Base-by-base conservation (phyloP, 2,329 filamentous ascomycete genomes). In the Curvularia lunata region DNA sequence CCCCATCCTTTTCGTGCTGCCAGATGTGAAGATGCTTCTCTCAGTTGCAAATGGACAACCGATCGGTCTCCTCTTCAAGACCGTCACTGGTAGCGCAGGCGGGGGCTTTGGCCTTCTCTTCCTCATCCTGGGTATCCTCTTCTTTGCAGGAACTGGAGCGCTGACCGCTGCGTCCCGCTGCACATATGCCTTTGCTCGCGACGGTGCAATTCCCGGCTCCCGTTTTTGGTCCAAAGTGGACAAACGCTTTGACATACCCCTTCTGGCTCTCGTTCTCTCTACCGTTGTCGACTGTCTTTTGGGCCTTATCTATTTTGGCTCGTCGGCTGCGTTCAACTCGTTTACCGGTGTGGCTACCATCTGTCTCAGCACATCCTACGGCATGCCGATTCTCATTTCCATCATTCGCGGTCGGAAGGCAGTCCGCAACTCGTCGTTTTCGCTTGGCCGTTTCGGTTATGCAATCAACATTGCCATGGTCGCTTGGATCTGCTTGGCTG, bases 261-360 rank as follows among this genome's bases (percentile, higher is more conserved):
- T 94, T 1, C 86, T 83, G 80, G 89, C 87, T 1, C 81, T 93
- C 6, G 78, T 87, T 3, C 81, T 93, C 2, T 91, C 89, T 0
- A 88, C 89, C 0, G 70, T 82, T 0, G 85, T 93, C 42, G 87
- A 90, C 73, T 89, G 86, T 64, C 78, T 92, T 10, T 82, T 93
- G 0, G 90, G 90, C 0, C 82, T 91, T 63, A 92, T 93, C 75
- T 93, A 91, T 78, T 91, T 93, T 63, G 91, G 91, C 9, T 90
- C 87, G 1, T 84, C 85, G 0, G 88, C 89, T 0, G 91, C 91
- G 0, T 93, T 93, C 79, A 90, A 89, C 80, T 88, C 86, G 9
- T 92, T 93, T 75, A 92, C 90, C 0, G 89, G 90, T 27, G 89
- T 92, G 1, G 90, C 90, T 1, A 92, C 90, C 4, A 92, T 93